Conservation (phyloP, 1,284 basidiomycete genomes). For the Coniferiporia weirii region DNA sequence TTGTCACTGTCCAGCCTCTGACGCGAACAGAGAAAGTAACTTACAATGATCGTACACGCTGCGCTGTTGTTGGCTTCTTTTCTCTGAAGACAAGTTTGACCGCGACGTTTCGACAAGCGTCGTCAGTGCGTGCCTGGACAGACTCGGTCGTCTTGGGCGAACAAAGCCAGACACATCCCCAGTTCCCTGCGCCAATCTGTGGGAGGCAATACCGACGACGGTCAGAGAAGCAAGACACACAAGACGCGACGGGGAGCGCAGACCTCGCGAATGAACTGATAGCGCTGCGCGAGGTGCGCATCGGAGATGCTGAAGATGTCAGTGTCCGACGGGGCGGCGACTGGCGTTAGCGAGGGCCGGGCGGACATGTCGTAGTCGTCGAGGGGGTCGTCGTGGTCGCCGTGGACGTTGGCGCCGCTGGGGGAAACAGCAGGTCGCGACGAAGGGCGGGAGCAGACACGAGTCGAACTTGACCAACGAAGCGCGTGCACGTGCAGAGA, state of each 20-base stretch:
- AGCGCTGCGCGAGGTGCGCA: slow-evolving; percentile 59
- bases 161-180: slow-evolving; percentile 81
- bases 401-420: neutral
- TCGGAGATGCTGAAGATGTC: slow-evolving; percentile 54
- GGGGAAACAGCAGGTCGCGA: neutral
- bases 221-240: slow-evolving; percentile 7
- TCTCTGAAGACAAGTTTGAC: slow-evolving; percentile 86
- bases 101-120: slow-evolving; percentile 46
- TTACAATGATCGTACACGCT: slow-evolving; percentile 80
- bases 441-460: neutral
- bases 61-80: slow-evolving; percentile 75
- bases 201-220: slow-evolving; percentile 7
- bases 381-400: slow-evolving; percentile 6
- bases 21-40: slow-evolving; percentile 26
- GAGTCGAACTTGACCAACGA: neutral
- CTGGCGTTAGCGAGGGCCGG: slow-evolving; percentile 20
- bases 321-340: slow-evolving; percentile 30
- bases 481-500: neutral
- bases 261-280: slow-evolving; percentile 76
- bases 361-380: slow-evolving; percentile 10
- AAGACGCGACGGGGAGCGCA: slow-evolving; percentile 7
- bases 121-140: slow-evolving; percentile 4
- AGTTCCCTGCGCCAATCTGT: slow-evolving; percentile 82
- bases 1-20: neutral
- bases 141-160: slow-evolving; percentile 45